Conservation (phyloP, 768 basidiomycete species). For the Lactifluus hygrophoroides region DNA sequence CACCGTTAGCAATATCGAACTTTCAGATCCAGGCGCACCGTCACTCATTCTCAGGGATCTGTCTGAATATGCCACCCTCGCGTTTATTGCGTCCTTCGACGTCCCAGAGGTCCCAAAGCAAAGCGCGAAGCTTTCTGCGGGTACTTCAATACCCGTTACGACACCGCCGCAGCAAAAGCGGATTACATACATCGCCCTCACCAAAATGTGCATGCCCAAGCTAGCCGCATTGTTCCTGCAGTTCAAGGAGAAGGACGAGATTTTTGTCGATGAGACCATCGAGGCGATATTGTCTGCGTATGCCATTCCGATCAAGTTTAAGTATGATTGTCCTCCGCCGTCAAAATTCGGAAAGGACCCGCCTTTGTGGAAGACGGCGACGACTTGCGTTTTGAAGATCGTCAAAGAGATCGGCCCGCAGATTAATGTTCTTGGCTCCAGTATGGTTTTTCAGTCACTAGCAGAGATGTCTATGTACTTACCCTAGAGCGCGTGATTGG, state of each 20-base stretch:
- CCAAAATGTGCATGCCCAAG: constrained; percentile 81
- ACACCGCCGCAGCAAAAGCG: constrained; percentile 46
- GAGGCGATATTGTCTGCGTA: constrained; percentile 80
- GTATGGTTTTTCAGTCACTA: constrained; percentile 27
- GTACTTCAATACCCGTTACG: constrained; percentile 19
- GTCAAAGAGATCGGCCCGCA: constrained; percentile 57
- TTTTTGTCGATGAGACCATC: constrained; percentile 77
- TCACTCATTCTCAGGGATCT: constrained; percentile 78
- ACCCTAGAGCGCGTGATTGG: background rate
- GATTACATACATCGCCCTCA: constrained; percentile 83
- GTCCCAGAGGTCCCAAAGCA: constrained; percentile 27
- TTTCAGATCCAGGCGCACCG: constrained; percentile 50
- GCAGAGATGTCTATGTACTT: background rate
- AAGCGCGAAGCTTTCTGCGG: constrained; percentile 4
- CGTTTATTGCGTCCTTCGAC: constrained; percentile 77
- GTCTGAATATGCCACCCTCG: constrained; percentile 77
- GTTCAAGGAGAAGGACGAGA: constrained; percentile 49
- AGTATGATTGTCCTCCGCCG: constrained; percentile 88
- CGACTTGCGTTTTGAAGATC: constrained; percentile 61
- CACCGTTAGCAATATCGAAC: constrained; percentile 57
- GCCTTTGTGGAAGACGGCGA: constrained; percentile 96
- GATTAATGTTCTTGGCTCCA: constrained; percentile 41
- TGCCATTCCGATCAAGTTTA: constrained; percentile 85
- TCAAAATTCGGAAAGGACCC: constrained; percentile 81
- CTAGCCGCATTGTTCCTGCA: constrained; percentile 68